Evolutionary conservation across 1,284 basidiomycete genomes (phyloP).

Genomic region (Omphalotus olearius): DNA sequence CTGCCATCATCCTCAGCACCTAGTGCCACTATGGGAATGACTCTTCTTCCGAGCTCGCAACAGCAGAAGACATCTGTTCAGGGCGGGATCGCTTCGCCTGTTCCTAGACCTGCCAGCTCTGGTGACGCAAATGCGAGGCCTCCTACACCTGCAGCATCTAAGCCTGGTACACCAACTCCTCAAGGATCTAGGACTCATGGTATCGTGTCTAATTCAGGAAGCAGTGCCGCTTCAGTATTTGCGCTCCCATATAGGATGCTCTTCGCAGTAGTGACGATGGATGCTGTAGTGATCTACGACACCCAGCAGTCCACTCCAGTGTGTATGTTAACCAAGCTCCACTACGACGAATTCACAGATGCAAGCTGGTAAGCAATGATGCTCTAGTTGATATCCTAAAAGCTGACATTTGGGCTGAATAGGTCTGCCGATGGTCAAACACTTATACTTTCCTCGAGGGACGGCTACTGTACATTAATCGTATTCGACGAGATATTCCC

Average conservation of each 20-base stretch:
- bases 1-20: conserved; percentile 20
- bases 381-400: background rate
- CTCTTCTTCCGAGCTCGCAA: conserved; percentile 19
- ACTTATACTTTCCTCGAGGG: conserved; percentile 87
- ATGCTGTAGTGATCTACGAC: conserved; percentile 93
- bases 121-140: conserved; percentile 31
- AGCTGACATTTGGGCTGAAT: conserved; percentile 12
- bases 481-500: conserved; percentile 89
- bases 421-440: conserved; percentile 97
- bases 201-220: background rate
- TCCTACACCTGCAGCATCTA: conserved; percentile 20
- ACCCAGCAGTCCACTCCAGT: conserved; percentile 94
- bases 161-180: conserved; percentile 17
- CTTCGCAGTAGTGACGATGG: conserved; percentile 96
- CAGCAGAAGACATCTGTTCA: conserved; percentile 14
- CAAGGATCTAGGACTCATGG: conserved; percentile 2
- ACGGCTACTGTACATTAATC: conserved; percentile 96
- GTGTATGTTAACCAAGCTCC: conserved; percentile 90
- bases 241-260: conserved; percentile 92
- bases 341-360: conserved; percentile 98
- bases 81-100: conserved; percentile 30
- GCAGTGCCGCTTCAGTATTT: conserved; percentile 65
- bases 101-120: conserved; percentile 27
- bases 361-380: conserved; percentile 76
- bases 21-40: conserved; percentile 9